These are phyloP conservation scores for Fallopia convolvulus DNA, from an alignment of 148 eudicot genomes.

Conservation along the genomic window DNA sequence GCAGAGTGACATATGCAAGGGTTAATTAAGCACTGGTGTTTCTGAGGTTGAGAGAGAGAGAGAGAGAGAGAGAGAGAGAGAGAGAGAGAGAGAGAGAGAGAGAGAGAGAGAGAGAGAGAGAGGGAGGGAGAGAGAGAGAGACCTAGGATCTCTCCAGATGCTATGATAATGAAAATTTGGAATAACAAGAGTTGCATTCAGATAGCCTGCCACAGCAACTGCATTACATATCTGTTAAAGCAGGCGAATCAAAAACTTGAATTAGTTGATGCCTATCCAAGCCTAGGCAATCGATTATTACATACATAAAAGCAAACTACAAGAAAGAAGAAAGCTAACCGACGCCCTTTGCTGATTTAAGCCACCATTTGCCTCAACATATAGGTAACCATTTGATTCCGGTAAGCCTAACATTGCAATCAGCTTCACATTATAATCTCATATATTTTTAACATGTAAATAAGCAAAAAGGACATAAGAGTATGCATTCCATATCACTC, in stretches of 20 bases:
- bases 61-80: constrained; percentile 16
- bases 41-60: not conserved
- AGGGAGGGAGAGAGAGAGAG: constrained; percentile 3
- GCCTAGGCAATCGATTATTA: not conserved
- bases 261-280: constrained; percentile 1
- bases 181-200: constrained; percentile 92
- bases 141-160: constrained; percentile 99
- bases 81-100: not conserved
- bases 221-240: constrained; percentile 86
- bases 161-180: constrained; percentile 96
- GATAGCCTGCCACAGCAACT: constrained; percentile 99
- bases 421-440: constrained; percentile 13
- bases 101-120: not conserved
- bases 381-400: constrained; percentile 82
- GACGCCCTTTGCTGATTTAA: constrained; percentile 96
- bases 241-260: not conserved
- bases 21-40: not conserved
- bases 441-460: not conserved
- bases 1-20: not conserved
- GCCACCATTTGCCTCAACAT: constrained; percentile 98
- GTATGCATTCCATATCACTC: not conserved
- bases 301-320: not conserved
- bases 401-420: constrained; percentile 40
- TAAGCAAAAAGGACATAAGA: not conserved
- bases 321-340: constrained; percentile 27